phyloP scores from a whole-genome alignment of 176 grass and related monocot genomes.

The Aegilops tauschii region DNA sequence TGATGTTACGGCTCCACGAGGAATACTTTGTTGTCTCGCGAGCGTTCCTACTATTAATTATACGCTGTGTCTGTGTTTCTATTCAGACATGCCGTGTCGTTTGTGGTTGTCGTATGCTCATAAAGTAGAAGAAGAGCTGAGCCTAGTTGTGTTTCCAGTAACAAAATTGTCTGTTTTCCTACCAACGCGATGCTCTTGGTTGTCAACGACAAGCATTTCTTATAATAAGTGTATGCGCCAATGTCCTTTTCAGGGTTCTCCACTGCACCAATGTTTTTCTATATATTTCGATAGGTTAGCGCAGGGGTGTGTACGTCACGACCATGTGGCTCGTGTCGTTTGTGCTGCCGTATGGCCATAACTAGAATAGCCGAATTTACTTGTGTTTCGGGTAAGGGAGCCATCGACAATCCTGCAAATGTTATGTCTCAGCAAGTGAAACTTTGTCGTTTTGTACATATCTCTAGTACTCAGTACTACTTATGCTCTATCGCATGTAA shows the following conservation, averaged over 20 bases:
- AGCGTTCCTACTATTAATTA: background rate
- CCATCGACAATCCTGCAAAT: background rate
- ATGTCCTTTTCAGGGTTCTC: too few relatives aligned
- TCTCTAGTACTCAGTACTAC: background rate
- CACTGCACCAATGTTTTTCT: too few relatives aligned
- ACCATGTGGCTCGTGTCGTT: background rate
- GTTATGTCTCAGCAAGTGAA: background rate
- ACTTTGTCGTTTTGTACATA: background rate
- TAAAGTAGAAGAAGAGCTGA: background rate
- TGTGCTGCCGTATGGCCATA: background rate
- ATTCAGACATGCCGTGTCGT: background rate
- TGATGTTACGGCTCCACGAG: background rate
- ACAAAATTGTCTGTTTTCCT: background rate
- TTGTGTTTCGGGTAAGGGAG: background rate
- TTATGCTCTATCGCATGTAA: background rate
- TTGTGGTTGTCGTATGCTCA: background rate
- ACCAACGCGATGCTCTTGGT: background rate
- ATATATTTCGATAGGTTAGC: too few relatives aligned
- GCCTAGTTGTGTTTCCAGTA: background rate
- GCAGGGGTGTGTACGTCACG: background rate
- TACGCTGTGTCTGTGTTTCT: background rate
- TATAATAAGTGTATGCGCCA: too few relatives aligned
- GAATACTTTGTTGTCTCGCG: background rate
- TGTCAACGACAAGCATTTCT: background rate
- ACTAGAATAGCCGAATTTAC: background rate